Evolutionary conservation across 2,329 filamentous ascomycete species (phyloP).

Genomic region (Cryphonectria nitschkei): DNA sequence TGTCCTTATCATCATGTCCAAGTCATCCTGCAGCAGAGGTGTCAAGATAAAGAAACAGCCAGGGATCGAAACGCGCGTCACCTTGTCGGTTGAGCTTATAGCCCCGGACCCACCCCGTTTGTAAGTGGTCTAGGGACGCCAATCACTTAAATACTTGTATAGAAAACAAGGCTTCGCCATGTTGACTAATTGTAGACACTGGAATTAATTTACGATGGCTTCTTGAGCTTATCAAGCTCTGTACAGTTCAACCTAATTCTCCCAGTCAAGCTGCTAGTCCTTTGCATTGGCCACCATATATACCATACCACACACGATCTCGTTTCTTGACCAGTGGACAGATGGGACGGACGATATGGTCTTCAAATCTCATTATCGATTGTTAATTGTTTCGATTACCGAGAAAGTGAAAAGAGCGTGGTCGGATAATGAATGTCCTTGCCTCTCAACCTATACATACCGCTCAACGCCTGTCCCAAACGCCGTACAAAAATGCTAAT

Average conservation of each 20-base stretch:
- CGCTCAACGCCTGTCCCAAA: neutral
- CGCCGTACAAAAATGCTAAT: conserved; percentile 3
- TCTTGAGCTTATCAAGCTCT: neutral
- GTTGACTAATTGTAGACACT: neutral
- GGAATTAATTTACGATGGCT: neutral
- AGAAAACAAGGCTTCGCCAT: neutral
- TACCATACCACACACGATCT: neutral
- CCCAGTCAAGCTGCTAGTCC: neutral
- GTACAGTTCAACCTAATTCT: neutral
- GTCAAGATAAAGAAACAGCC: neutral
- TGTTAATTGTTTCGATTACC: neutral
- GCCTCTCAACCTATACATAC: neutral
- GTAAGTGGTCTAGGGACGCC: neutral
- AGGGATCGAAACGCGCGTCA: conserved; percentile 4
- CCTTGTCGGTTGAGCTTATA: neutral
- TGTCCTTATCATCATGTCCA: neutral
- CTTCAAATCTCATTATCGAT: neutral
- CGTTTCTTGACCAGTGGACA: neutral
- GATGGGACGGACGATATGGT: neutral
- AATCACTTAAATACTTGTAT: neutral
- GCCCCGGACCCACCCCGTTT: neutral
- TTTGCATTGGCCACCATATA: neutral
- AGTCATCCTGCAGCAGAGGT: neutral
- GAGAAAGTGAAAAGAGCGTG: neutral
- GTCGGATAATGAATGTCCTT: neutral